Evolutionary conservation across 2,329 filamentous ascomycete genomes (phyloP).

Genomic region (Colletotrichum navitas): DNA sequence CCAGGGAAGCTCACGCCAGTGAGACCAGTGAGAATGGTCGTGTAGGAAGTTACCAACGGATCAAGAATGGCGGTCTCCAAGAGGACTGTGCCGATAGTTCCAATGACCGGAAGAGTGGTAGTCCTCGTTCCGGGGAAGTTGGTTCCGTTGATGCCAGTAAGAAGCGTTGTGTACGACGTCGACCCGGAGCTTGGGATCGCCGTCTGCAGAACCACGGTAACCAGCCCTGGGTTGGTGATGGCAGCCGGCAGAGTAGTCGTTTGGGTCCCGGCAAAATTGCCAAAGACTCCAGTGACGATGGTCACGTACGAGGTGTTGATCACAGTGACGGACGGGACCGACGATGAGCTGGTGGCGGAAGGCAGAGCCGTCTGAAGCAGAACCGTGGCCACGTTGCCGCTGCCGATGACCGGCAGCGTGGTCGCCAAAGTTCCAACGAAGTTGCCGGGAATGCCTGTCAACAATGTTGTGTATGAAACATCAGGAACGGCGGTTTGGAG

Average conservation of each 20-base stretch:
- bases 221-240: constrained; percentile 17
- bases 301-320: constrained; percentile 22
- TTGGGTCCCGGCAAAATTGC: constrained; percentile 24
- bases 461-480: not conserved
- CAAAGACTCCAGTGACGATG: constrained; percentile 24
- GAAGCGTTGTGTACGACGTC: constrained; percentile 15
- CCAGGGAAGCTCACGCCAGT: constrained; percentile 9
- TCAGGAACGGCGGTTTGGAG: constrained; percentile 1
- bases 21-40: constrained; percentile 16
- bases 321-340: not conserved
- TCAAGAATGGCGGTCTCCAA: constrained; percentile 11
- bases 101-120: constrained; percentile 3
- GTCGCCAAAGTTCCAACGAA: constrained; percentile 9
- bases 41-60: too few relatives aligned
- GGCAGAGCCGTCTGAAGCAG: constrained; percentile 13
- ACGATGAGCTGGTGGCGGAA: not conserved
- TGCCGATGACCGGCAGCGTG: constrained; percentile 5
- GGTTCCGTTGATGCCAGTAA: constrained; percentile 16
- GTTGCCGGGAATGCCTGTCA: constrained; percentile 1
- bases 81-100: constrained; percentile 18
- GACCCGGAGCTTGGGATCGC: constrained; percentile 15
- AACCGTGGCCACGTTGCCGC: constrained; percentile 13
- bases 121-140: constrained; percentile 15
- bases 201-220: constrained; percentile 31
- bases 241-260: constrained; percentile 26